These are phyloP conservation scores for Vachellia collinsii DNA, from an alignment of 306 rosid species.

Conservation along the genomic window DNA sequence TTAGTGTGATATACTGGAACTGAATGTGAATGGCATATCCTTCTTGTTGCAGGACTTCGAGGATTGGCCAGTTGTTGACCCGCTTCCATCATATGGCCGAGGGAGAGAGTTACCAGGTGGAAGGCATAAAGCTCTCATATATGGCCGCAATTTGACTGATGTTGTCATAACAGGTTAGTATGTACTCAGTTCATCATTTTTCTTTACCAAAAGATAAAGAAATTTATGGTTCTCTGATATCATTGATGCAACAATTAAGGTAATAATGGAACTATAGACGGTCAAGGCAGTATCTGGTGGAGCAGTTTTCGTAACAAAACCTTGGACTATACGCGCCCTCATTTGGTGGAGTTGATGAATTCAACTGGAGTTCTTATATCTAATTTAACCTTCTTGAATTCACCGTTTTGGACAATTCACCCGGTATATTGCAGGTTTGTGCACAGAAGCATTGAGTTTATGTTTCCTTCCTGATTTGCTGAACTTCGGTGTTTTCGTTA, in stretches of 20 bases:
- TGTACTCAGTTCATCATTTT: slow-evolving; percentile 14
- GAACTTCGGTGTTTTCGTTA: slow-evolving; percentile 38
- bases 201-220: background rate
- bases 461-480: slow-evolving; percentile 33
- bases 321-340: slow-evolving; percentile 77
- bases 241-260: slow-evolving; percentile 54
- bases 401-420: slow-evolving; percentile 88
- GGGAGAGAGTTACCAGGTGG: slow-evolving; percentile 89
- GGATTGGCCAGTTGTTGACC: slow-evolving; percentile 83
- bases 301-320: slow-evolving; percentile 60
- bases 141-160: slow-evolving; percentile 73
- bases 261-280: slow-evolving; percentile 68
- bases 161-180: slow-evolving; percentile 76
- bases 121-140: slow-evolving; percentile 77
- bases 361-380: slow-evolving; percentile 72
- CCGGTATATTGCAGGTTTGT: slow-evolving; percentile 89
- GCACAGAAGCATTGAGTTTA: slow-evolving; percentile 27
- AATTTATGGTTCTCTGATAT: slow-evolving; percentile 36
- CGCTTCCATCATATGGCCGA: slow-evolving; percentile 87
- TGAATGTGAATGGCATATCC: slow-evolving; percentile 37
- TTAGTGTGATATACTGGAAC: slow-evolving; percentile 2
- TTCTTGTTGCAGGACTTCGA: slow-evolving; percentile 51
- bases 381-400: slow-evolving; percentile 68
- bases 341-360: slow-evolving; percentile 78
- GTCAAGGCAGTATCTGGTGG: slow-evolving; percentile 89